Conservation (phyloP, 2,329 filamentous ascomycete genomes). For the Aspergillus felis region DNA sequence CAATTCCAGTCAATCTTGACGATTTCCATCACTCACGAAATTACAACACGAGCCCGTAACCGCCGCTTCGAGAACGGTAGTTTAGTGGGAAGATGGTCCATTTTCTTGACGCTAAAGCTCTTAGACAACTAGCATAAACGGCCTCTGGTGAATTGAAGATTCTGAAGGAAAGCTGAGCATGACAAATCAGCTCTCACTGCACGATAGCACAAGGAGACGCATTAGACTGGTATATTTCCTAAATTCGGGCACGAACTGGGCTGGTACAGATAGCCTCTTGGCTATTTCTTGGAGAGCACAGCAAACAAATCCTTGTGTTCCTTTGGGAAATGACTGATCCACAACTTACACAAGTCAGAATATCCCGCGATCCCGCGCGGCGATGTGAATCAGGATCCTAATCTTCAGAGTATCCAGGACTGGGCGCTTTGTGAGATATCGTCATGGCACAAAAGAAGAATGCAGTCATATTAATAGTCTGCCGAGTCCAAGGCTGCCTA, state of each 20-base stretch:
- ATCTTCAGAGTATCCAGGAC: background rate
- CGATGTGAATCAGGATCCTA: background rate
- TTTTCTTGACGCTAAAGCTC: constrained; percentile 5
- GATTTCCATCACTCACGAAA: constrained; percentile 44
- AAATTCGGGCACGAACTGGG: background rate
- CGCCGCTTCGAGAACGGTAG: constrained; percentile 53
- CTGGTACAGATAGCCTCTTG: background rate
- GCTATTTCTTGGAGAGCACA: background rate
- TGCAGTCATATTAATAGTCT: background rate
- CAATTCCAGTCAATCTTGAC: background rate
- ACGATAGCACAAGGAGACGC: background rate
- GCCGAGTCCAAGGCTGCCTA: background rate
- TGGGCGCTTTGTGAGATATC: background rate
- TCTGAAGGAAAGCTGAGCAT: background rate
- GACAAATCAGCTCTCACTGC: background rate
- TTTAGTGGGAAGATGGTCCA: constrained; percentile 36
- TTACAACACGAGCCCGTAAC: constrained; percentile 47
- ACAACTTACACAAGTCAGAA: background rate
- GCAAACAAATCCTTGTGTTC: background rate
- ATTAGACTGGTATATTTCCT: background rate
- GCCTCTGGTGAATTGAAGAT: background rate
- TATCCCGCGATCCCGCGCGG: background rate
- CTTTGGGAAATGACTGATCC: background rate
- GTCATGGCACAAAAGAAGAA: no score
- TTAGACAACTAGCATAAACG: background rate